Base-by-base conservation (phyloP, 305 asterid species). In the Solanum hybrid region DNA sequence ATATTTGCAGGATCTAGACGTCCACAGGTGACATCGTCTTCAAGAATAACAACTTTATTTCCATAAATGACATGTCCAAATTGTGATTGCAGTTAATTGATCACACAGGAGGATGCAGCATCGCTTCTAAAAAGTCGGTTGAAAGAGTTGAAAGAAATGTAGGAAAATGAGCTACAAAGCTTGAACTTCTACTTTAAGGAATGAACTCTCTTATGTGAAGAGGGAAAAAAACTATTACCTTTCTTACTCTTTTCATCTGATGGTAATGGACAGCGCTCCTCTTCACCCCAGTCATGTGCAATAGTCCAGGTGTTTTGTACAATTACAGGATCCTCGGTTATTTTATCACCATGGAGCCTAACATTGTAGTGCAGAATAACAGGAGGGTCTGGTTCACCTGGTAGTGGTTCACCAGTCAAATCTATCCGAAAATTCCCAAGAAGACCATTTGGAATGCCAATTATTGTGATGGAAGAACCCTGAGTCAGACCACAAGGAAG, bases 401-500 rank as follows among this genome's bases (percentile, higher is more conserved):
- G 99, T 69, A 97, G 97, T 37, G 93, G 95, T 92, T 97, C 99
- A 69, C 98, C 99, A 90, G 98, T 96, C 91, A 96, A 88, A 91
- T 97, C 99, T 75, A 97, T 91, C 89, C 94, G 94, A 91, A 97
- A 96, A 89, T 96, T 93, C 87, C 99, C 99, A 92, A 97, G 97
- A 91, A 97, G 96, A 73, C 99, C 99, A 93, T 93, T 94, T 27
- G 99, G 99, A 89, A 96, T 95, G 89, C 99, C 99, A 79, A 97
- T 96, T 85, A 97, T 86, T 60, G 99, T 95, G 89, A 97, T 93
- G 40, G 99, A 97, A 86, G 99, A 97, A 84, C 98, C 99, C 92
- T 97, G 98, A 91, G 98, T 97, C 92, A 97, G 91, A 73, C 99
- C 99, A 92, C 99, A 97, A 90, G 99, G 99, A 88, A 97, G 94